Evolutionary conservation across 2,329 filamentous ascomycete species (phyloP).

Genomic region (Biscogniauxia mediterranea): DNA sequence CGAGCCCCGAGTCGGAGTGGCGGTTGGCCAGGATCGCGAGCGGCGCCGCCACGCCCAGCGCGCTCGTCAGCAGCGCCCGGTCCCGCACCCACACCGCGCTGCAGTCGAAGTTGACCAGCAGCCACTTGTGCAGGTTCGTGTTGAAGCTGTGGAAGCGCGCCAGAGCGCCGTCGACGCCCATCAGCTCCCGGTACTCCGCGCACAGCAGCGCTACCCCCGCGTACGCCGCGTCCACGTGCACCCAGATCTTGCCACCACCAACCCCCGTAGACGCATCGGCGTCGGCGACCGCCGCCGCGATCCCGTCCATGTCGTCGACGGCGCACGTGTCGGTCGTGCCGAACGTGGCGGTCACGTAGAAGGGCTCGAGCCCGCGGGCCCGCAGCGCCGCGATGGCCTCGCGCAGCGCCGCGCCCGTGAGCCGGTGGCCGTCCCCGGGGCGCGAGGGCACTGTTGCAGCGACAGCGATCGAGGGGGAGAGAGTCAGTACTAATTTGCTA

Average conservation of each 20-base stretch:
- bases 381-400: slow-evolving; percentile 63
- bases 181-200: slow-evolving; percentile 72
- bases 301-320: slow-evolving; percentile 74
- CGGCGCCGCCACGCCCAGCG: slow-evolving; percentile 74
- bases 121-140: slow-evolving; percentile 97
- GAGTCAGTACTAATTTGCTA: too few relatives aligned
- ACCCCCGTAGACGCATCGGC: slow-evolving; percentile 27
- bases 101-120: slow-evolving; percentile 88
- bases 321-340: slow-evolving; percentile 89
- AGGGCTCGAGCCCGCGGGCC: slow-evolving; percentile 72
- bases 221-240: slow-evolving; percentile 92
- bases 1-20: slow-evolving; percentile 76
- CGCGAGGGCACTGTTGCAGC: slow-evolving; percentile 59
- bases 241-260: slow-evolving; percentile 79
- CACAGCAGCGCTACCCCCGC: slow-evolving; percentile 82
- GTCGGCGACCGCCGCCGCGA: slow-evolving; percentile 51
- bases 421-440: slow-evolving; percentile 62
- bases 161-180: slow-evolving; percentile 50
- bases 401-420: slow-evolving; percentile 65
- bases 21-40: slow-evolving; percentile 80
- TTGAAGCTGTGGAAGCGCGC: slow-evolving; percentile 81
- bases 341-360: slow-evolving; percentile 79
- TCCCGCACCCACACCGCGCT: slow-evolving; percentile 78
- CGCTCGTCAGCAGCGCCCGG: slow-evolving; percentile 72
- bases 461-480: too few relatives aligned